A percentile compares a stretch with the other conserved stretches of the same genome.
These are phyloP conservation scores for Elsinoe ampelina DNA, from an alignment of 2,329 filamentous ascomycete species.

Conservation along the genomic window DNA sequence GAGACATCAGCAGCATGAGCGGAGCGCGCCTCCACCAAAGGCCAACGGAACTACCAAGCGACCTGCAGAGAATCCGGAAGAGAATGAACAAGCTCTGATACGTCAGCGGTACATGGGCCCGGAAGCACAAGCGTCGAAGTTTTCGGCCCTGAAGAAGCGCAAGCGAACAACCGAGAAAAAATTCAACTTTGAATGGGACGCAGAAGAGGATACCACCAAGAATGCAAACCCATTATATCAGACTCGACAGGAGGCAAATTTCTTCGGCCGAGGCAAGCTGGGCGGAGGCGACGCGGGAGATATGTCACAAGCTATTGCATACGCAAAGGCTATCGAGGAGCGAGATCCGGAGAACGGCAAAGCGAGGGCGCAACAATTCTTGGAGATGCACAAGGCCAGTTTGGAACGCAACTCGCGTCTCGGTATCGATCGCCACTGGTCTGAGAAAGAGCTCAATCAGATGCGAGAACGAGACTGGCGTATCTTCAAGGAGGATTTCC, in stretches of 20 bases:
- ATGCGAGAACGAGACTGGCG: conserved; percentile 99
- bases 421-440: conserved; percentile 87
- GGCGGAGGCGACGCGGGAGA: conserved; percentile 54
- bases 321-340: conserved; percentile 61
- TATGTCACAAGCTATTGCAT: conserved; percentile 39
- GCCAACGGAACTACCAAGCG: conserved; percentile 26
- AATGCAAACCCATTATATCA: conserved; percentile 77
- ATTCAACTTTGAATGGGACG: conserved; percentile 98
- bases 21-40: conserved; percentile 23
- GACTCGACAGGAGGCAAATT: conserved; percentile 54
- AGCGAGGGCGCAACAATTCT: conserved; percentile 65
- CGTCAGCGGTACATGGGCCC: conserved; percentile 84
- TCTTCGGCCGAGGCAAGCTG: conserved; percentile 59
- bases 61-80: conserved; percentile 38
- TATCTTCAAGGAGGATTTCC: conserved; percentile 99
- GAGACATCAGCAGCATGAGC: conserved; percentile 8
- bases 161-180: conserved; percentile 89
- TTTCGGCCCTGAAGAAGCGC: conserved; percentile 93
- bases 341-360: conserved; percentile 67
- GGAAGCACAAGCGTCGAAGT: conserved; percentile 75
- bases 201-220: conserved; percentile 80
- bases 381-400: conserved; percentile 75
- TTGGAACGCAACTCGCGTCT: conserved; percentile 64
- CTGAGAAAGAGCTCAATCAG: conserved; percentile 79
- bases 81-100: conserved; percentile 64